phyloP scores from a whole-genome alignment of 257 asterid genomes.

The Fraxinus americana region DNA sequence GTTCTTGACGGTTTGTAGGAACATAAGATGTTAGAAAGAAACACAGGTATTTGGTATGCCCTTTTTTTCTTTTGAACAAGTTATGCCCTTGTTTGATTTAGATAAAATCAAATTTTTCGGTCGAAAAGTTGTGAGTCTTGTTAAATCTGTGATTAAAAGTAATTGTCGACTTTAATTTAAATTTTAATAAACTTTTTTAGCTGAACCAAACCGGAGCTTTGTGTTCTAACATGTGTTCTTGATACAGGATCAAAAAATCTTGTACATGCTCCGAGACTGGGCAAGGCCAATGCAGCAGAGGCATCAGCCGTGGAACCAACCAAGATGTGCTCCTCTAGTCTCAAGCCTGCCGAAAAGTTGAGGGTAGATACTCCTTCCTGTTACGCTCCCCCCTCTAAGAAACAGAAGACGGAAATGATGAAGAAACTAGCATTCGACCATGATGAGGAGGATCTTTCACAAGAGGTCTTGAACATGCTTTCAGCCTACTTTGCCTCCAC shows the following conservation, averaged over 20 bases:
- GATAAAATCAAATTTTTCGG: too few species aligned
- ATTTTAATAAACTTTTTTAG: too few species aligned
- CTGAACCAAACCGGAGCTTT: too few species aligned
- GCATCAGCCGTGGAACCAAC: neutral
- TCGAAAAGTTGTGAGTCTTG: too few species aligned
- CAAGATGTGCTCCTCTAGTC: neutral
- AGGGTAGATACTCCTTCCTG: neutral
- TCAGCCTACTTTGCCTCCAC: neutral
- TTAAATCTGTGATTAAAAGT: too few species aligned
- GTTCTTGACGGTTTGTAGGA: too few species aligned
- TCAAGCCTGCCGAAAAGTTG: neutral
- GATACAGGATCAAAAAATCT: neutral
- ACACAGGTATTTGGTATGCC: too few species aligned
- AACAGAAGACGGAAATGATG: neutral
- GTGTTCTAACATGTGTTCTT: neutral
- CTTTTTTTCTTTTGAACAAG: too few species aligned
- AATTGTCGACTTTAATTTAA: too few species aligned
- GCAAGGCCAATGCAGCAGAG: neutral
- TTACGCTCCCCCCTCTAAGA: neutral
- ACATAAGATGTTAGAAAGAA: too few species aligned
- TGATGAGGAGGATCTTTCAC: neutral
- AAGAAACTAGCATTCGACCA: neutral
- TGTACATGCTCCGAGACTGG: neutral
- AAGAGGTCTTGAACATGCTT: neutral
- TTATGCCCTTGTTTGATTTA: too few species aligned